Evolutionary conservation across 805 yeast species (phyloP), one percentile per base, ranked within the genome.

Genomic region (Kurtzmaniella cleridarum): DNA sequence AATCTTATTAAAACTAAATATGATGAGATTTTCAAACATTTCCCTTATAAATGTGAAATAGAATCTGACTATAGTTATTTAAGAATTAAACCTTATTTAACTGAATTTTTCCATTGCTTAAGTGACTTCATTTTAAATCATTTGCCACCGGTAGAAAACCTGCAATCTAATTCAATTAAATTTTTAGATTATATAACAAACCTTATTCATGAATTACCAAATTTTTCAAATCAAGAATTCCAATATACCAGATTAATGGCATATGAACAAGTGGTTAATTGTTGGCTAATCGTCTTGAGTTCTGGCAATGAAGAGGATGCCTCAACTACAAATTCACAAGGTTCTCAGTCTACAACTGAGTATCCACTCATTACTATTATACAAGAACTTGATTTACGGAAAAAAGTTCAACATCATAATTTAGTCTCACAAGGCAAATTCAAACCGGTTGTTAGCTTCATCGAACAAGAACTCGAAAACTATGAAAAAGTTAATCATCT

Each of bases 21-120:
- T 35, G 54, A 68, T 15, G 54, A 52, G 3, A 74, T 85, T 20
- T 49, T 62, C 15, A 55, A 57, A 8, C 69, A 73, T 42, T 59
- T 88, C 46, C 96, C 96, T 1, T 86, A 84, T 57, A 80, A 81
- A 47, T 87, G 86, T 45, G 89, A 84, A 49, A 68, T 73, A 8
- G 68, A 74, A 28, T 76, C 84, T 34, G 95, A 87, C 57, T 87
- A 87, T 53, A 78, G 90, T 3, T 87, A 78, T 55, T 60, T 84
- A 41, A 69, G 95, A 41, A 84, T 88, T 28, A 79, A 84, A 51
- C 76, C 83, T 5, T 60, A 67, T 41, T 72, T 85, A 44, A 75
- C 75, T 42, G 93, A 84, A 48, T 85, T 87, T 48, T 72, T 84
- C 43, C 69, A 71, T 44, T 78, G 86, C 16, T 64, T 88, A 39